Evolutionary conservation across 2,329 filamentous ascomycete genomes (phyloP), one percentile per base, ranked within the genome.

Genomic region (Penicillium sp.): DNA sequence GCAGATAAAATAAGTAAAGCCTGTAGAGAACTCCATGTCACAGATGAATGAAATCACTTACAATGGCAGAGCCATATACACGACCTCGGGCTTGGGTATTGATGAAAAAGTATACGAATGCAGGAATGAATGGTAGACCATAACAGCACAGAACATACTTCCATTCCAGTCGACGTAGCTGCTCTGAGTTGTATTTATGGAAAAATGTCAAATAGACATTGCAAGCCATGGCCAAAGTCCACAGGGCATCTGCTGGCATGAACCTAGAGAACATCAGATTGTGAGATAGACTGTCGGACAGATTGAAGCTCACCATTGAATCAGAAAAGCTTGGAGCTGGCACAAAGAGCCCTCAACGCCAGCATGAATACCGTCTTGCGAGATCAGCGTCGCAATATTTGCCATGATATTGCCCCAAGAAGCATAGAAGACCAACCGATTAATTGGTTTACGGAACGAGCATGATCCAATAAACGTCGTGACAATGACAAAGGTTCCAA

Each of bases 161-260:
- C 46, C 87, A 83, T 69, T 95, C 91, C 69, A 93, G 81, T 45
- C 74, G 79, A 11, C 85, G 85, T 14, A 95, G 77, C 52, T 83
- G 81, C 4, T 80, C 74, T 1, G 87, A 84, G 57, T 89, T 85
- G 64, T 87, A 93, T 61, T 89, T 89, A 66, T 80, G 81, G 72
- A 91, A 92, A 68, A 95, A 91, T 0, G 90, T 92, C 14, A 93
- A 76, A 71, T 91, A 91, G 51, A 95, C 90, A 69, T 95, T 96
- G 64, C 87, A 81, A 1, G 90, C 90, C 90, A 96, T 95, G 53
- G 88, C 86, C 57, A 93, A 80, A 1, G 88, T 90, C 90, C 88
- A 93, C 46, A 89, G 80, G 1, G 88, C 86, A 76, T 91, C 89
- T 5, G 89, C 88, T 1, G 87, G 87, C 81, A 91, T 86, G 70